phyloP scores from a whole-genome alignment of 176 grass and related monocot species.

The Melocanna baccifera region DNA sequence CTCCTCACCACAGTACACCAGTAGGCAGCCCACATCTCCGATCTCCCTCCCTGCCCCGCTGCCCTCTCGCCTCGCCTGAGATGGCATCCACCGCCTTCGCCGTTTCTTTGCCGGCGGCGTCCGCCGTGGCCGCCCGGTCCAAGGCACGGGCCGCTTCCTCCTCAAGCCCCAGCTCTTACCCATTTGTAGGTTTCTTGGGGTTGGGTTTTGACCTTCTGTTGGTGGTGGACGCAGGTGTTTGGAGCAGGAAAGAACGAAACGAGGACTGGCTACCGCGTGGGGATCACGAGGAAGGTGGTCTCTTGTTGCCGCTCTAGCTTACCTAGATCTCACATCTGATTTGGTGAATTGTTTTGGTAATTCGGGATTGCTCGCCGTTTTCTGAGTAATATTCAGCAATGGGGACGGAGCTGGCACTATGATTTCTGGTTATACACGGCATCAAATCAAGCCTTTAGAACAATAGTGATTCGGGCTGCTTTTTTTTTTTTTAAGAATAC shows the following conservation, averaged over 20 bases:
- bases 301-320: background rate
- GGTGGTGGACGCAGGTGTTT: constrained; percentile 17
- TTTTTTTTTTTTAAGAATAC: too few relatives aligned
- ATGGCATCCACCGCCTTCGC: constrained; percentile 32
- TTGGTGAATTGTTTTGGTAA: background rate
- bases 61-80: background rate
- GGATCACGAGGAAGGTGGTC: constrained; percentile 47
- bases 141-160: constrained; percentile 5
- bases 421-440: background rate
- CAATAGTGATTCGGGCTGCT: background rate
- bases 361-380: background rate
- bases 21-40: background rate
- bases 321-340: background rate
- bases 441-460: background rate
- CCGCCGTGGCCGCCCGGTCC: constrained; percentile 27
- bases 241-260: background rate
- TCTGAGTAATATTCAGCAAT: background rate
- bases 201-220: background rate
- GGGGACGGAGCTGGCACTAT: background rate
- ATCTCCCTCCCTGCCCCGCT: background rate
- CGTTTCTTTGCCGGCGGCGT: constrained; percentile 31
- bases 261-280: constrained; percentile 24
- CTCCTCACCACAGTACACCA: background rate
- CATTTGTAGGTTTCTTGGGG: background rate
- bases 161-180: background rate